Evolutionary conservation across 371 early-diverging fungal species (phyloP), one percentile per base, ranked within the genome.

Genomic region (Mucor mucedo): DNA sequence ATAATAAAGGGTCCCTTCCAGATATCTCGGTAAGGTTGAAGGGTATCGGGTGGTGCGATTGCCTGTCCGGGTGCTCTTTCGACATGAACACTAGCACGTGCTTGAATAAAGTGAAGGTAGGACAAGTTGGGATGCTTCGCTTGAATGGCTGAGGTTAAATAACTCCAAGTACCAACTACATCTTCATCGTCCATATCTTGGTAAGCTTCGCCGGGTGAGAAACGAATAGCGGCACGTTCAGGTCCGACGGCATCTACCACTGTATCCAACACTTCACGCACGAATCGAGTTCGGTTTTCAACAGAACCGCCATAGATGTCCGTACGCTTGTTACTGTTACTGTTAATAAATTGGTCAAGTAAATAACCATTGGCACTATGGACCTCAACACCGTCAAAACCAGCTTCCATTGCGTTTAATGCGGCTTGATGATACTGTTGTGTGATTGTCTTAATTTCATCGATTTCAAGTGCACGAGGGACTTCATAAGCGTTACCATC

Each of bases 311-410:
- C 91, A 66, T 93, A 95, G 33, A 83, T 63, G 29, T 67, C 63
- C 1, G 68, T 66, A 41, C 63, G 60, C 30, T 84, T 65, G 77
- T 95, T 95, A 41, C 86, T 78, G 13, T 50, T 57, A 11, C 63
- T 56, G 52, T 75, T 71, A 40, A 75, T 59, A 40, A 91, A 90
- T 52, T 87, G 84, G 57, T 84, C 76, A 35, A 88, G 39, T 35
- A 91, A 75, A 70, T 88, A 90, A 5, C 89, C 88, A 53, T 90
- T 84, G 1, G 88, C 89, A 55, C 67, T 83, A 69, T 92, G 93
- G 29, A 92, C 76, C 56, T 91, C 88, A 11, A 92, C 70, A 32
- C 82, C 88, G 53, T 91, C 87, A 55, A 90, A 89, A 1, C 84
- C 88, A 28, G 82, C 83, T 55, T 65, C 55, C 32, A 73, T 60